These are phyloP conservation scores for Hypomyces rosellus DNA, from an alignment of 2,329 filamentous ascomycete species.

Conservation along the genomic window DNA sequence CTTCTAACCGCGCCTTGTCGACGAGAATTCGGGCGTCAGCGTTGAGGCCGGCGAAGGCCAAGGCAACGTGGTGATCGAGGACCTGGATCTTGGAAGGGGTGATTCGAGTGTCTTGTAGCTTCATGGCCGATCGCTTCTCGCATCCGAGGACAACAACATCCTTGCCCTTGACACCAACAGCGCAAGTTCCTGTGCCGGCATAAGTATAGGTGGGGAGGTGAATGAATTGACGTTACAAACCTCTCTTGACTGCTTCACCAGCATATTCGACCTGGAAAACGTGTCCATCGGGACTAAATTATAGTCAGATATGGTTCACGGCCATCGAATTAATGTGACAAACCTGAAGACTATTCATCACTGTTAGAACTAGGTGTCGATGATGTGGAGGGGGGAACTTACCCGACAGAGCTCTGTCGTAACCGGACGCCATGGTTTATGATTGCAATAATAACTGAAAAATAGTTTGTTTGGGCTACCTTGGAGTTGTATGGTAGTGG, in stretches of 20 bases:
- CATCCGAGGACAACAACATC: conserved; percentile 95
- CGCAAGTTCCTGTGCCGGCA: conserved; percentile 70
- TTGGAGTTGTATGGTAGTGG: neutral
- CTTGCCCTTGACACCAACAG: conserved; percentile 91
- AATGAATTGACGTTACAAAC: conserved; percentile 39
- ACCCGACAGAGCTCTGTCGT: conserved; percentile 99
- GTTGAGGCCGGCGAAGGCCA: conserved; percentile 95
- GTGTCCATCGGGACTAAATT: conserved; percentile 88
- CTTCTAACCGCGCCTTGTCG: conserved; percentile 95
- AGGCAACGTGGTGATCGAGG: conserved; percentile 90
- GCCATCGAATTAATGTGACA: conserved; percentile 6
- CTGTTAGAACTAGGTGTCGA: conserved; percentile 33
- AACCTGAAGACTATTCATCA: conserved; percentile 72
- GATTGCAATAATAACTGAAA: neutral
- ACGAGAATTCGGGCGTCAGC: conserved; percentile 96
- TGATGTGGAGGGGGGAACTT: conserved; percentile 35
- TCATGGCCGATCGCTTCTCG: conserved; percentile 98
- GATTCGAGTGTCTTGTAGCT: conserved; percentile 98
- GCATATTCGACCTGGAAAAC: conserved; percentile 99
- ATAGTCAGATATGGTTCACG: conserved; percentile 2
- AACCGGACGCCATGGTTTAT: conserved; percentile 74
- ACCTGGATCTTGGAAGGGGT: conserved; percentile 98
- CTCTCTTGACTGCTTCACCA: conserved; percentile 96
- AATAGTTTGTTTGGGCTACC: neutral
- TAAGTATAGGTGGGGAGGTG: neutral